Evolutionary conservation across 1,139 yeast genomes (phyloP).

Genomic region (Tardiomyces blankii): DNA sequence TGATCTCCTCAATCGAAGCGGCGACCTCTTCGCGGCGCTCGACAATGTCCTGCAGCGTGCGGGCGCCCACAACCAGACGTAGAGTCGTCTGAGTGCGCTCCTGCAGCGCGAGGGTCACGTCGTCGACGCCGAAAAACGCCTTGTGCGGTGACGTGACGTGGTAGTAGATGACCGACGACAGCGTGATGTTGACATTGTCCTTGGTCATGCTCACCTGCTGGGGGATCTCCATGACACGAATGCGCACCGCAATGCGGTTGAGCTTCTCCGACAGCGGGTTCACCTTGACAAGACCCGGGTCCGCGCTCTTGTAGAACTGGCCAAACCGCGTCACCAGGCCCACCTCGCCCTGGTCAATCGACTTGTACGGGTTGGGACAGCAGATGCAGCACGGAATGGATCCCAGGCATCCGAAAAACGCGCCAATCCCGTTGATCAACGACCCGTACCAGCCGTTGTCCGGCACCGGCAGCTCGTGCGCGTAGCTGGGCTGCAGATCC

Average conservation of each 20-base stretch:
- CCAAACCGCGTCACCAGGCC: conserved; percentile 64
- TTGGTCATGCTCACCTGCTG: conserved; percentile 59
- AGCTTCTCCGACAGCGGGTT: conserved; percentile 55
- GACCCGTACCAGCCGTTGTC: conserved; percentile 29
- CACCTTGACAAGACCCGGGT: conserved; percentile 58
- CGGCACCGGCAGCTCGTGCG: conserved; percentile 27
- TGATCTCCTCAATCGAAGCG: conserved; percentile 49
- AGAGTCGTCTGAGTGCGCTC: conserved; percentile 70
- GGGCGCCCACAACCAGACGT: conserved; percentile 62
- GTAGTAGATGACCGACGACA: conserved; percentile 60
- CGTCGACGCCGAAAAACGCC: conserved; percentile 48
- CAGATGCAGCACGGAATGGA: conserved; percentile 48
- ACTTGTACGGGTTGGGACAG: conserved; percentile 47
- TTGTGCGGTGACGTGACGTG: conserved; percentile 60
- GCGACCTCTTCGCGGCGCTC: conserved; percentile 71
- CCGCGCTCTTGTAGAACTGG: conserved; percentile 53
- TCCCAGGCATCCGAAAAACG: conserved; percentile 43
- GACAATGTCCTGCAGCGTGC: conserved; percentile 60
- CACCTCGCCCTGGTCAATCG: conserved; percentile 58
- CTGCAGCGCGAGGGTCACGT: conserved; percentile 47
- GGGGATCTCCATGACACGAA: conserved; percentile 55
- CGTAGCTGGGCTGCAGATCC: conserved; percentile 29
- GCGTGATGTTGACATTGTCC: conserved; percentile 52
- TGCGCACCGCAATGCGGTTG: conserved; percentile 42
- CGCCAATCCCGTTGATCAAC: conserved; percentile 37